A percentile compares a stretch with the other conserved stretches of the same genome.
These are phyloP conservation scores for Phoma herbarum DNA, from an alignment of 2,329 filamentous ascomycete species.

Conservation along the genomic window DNA sequence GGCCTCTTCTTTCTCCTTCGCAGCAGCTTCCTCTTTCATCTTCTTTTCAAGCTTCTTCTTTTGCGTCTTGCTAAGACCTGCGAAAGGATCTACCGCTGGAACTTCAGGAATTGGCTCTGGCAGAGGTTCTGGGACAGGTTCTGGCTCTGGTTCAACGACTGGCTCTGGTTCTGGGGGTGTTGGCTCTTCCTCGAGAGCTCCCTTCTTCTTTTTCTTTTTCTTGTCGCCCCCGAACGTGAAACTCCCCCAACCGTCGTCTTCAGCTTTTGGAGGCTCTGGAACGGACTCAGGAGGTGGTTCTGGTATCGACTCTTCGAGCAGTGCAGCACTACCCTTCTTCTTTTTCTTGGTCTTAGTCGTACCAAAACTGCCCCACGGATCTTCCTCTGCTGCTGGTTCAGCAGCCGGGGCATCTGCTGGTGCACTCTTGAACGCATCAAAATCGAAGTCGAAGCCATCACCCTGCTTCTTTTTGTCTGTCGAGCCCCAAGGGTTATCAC, in stretches of 20 bases:
- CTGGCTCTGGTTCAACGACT: constrained; percentile 33
- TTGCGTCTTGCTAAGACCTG: constrained; percentile 41
- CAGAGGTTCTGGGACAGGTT: constrained; percentile 41
- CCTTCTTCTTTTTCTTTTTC: constrained; percentile 47
- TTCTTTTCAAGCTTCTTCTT: constrained; percentile 47
- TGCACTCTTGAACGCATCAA: constrained; percentile 42
- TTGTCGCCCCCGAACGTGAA: constrained; percentile 39
- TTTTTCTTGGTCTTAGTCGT: constrained; percentile 58
- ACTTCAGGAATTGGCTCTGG: constrained; percentile 48
- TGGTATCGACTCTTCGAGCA: constrained; percentile 26
- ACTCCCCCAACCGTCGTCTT: constrained; percentile 41
- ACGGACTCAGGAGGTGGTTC: constrained; percentile 40
- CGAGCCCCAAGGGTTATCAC: constrained; percentile 46
- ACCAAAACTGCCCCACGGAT: constrained; percentile 44
- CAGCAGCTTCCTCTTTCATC: constrained; percentile 47
- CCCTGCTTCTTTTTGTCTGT: constrained; percentile 49
- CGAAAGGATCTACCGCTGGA: constrained; percentile 43
- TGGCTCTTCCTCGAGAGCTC: constrained; percentile 23
- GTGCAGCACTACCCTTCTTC: constrained; percentile 41
- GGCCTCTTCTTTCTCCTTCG: constrained; percentile 36
- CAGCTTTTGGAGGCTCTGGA: constrained; percentile 28
- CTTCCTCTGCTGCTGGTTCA: constrained; percentile 43
- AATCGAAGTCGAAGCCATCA: constrained; percentile 48
- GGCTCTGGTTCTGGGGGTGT: constrained; percentile 28
- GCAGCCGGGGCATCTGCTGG: constrained; percentile 15